Conservation (phyloP, 371 early-diverging fungal species). For the Zopfochytrium polystomum region DNA sequence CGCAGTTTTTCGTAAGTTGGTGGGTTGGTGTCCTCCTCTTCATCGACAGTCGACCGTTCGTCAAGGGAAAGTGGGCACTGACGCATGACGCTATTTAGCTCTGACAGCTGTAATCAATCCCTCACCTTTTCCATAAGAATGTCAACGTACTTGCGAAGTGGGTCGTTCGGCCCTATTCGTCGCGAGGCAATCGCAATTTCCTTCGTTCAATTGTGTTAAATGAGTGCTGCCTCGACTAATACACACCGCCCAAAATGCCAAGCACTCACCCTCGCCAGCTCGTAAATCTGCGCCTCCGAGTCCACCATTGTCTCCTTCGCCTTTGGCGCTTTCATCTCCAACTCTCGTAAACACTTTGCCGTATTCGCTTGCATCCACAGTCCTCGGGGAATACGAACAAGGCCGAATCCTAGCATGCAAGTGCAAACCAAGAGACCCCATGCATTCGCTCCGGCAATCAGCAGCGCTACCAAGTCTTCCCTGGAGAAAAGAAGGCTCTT, state of each 20-base stretch:
- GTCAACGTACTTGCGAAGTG: constrained; percentile 56
- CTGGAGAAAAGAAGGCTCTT: no score
- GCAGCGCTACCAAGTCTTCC: constrained; percentile 67
- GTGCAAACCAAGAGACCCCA: constrained; percentile 87
- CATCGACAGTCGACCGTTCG: constrained; percentile 14
- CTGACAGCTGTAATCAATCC: no score
- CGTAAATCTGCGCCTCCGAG: constrained; percentile 67
- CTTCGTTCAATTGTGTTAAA: no score
- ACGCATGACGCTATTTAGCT: no score
- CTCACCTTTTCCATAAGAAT: constrained; percentile 48
- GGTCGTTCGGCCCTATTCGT: constrained; percentile 41
- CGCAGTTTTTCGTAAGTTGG: constrained; percentile 25
- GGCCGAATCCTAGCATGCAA: constrained; percentile 86
- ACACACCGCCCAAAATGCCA: no score
- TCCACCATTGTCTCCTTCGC: constrained; percentile 75
- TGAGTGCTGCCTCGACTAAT: no score
- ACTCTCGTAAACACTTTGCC: constrained; percentile 55
- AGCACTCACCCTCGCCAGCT: constrained; percentile 61
- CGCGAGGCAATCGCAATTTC: constrained; percentile 44
- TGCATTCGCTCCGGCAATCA: constrained; percentile 91
- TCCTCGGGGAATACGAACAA: constrained; percentile 81
- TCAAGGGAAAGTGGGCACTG: constrained; percentile 41
- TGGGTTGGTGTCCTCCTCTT: constrained; percentile 14
- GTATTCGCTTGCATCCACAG: constrained; percentile 75
- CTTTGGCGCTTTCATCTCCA: constrained; percentile 66